Evolutionary conservation across 768 basidiomycete genomes (phyloP).

Genomic region (Coprinellus micaceus): DNA sequence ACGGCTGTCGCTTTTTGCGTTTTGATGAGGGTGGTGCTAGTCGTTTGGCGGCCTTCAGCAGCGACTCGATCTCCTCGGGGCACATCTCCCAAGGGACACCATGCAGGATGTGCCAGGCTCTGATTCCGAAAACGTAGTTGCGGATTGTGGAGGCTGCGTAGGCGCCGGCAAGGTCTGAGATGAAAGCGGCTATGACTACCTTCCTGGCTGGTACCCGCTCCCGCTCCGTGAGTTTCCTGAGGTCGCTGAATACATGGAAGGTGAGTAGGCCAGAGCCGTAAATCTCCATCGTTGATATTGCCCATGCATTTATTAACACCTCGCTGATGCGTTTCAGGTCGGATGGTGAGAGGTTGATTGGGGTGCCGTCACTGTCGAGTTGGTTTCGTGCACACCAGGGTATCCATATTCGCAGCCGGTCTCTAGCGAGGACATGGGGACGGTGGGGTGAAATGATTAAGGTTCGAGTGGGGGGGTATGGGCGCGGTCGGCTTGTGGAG

Average conservation of each 20-base stretch:
- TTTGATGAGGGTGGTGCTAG: conserved; percentile 29
- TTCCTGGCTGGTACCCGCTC: conserved; percentile 24
- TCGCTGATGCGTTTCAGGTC: conserved; percentile 22
- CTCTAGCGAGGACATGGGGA: conserved; percentile 25
- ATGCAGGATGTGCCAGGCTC: conserved; percentile 48
- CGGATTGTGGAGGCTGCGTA: conserved; percentile 29
- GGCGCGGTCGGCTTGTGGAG: background rate
- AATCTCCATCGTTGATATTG: conserved; percentile 23
- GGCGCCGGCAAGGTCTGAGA: conserved; percentile 26
- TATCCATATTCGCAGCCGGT: conserved; percentile 24
- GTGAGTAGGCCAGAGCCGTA: conserved; percentile 36
- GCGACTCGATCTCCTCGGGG: conserved; percentile 19
- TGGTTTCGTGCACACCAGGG: conserved; percentile 10
- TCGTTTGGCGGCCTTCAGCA: conserved; percentile 26
- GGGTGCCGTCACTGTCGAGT: background rate
- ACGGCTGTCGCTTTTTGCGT: conserved; percentile 25
- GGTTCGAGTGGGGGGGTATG: conserved; percentile 2
- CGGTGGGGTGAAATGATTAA: conserved; percentile 15
- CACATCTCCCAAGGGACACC: conserved; percentile 28
- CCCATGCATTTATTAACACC: conserved; percentile 26
- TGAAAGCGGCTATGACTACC: conserved; percentile 25
- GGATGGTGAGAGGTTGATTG: conserved; percentile 11
- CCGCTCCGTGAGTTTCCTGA: conserved; percentile 24
- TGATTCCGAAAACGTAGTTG: conserved; percentile 36
- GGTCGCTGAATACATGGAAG: conserved; percentile 40